Percentiles rank a stretch among this genome's conserved stretches.
These are phyloP conservation scores for Penicillium frequentans DNA, from an alignment of 2,329 filamentous ascomycete genomes.

Conservation along the genomic window DNA sequence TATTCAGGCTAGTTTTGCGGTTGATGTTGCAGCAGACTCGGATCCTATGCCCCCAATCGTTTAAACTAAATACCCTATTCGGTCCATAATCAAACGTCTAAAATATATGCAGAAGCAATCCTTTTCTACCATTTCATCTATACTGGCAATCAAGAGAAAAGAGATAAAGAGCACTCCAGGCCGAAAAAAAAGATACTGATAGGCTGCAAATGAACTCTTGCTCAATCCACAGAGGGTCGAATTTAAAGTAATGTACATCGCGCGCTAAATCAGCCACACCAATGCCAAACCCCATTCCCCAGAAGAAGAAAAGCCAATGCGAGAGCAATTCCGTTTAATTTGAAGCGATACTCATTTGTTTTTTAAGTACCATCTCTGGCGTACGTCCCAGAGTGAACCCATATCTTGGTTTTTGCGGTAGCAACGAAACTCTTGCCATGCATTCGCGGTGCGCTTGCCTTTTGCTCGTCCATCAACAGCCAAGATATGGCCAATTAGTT, in stretches of 20 bases:
- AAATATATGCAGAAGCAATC: neutral
- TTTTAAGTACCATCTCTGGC: conserved; percentile 41
- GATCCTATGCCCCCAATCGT: conserved; percentile 20
- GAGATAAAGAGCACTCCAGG: neutral
- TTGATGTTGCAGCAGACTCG: conserved; percentile 57
- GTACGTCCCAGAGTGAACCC: conserved; percentile 46
- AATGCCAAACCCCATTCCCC: no score
- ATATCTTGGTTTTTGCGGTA: conserved; percentile 48
- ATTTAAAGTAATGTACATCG: neutral
- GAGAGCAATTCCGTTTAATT: neutral
- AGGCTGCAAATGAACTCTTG: neutral
- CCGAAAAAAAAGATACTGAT: neutral
- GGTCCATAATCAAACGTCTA: neutral
- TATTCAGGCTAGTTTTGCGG: conserved; percentile 81
- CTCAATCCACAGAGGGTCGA: neutral
- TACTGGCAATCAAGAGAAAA: neutral
- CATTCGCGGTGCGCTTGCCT: conserved; percentile 35
- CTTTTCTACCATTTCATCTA: neutral
- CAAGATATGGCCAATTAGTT: conserved; percentile 36
- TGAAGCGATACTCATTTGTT: conserved; percentile 3
- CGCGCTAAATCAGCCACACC: neutral
- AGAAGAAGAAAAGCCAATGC: neutral
- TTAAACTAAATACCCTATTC: conserved; percentile 3
- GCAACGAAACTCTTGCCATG: conserved; percentile 47
- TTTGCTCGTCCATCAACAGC: conserved; percentile 41